These are phyloP conservation scores for Eryngium alpinum DNA, from an alignment of 140 eudicot genomes.

Conservation along the genomic window DNA sequence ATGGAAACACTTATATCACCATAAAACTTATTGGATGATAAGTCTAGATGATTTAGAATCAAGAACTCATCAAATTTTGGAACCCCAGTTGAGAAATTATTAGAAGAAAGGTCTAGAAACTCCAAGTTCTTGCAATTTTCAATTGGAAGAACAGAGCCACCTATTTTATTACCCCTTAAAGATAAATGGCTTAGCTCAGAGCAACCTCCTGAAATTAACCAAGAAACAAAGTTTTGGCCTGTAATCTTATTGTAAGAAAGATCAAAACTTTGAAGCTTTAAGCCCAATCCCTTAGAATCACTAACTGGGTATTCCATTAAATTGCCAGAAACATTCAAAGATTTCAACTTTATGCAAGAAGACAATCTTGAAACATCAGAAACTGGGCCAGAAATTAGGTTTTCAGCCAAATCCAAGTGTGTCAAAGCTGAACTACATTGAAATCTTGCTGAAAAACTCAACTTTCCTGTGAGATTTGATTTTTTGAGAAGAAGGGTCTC, in stretches of 20 bases:
- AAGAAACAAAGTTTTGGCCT: slow-evolving; percentile 46
- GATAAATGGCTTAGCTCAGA: slow-evolving; percentile 41
- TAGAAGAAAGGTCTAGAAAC: slow-evolving; percentile 38
- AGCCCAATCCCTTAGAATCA: slow-evolving; percentile 21
- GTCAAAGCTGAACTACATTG: slow-evolving; percentile 33
- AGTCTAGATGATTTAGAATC: slow-evolving; percentile 39
- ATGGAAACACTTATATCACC: slow-evolving; percentile 38
- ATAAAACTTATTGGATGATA: slow-evolving; percentile 58
- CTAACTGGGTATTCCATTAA: slow-evolving; percentile 38
- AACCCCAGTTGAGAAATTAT: slow-evolving; percentile 38
- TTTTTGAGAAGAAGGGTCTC: slow-evolving; percentile 37
- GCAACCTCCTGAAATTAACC: slow-evolving; percentile 57
- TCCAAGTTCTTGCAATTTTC: slow-evolving; percentile 30
- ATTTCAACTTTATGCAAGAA: slow-evolving; percentile 35
- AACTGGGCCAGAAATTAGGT: slow-evolving; percentile 56
- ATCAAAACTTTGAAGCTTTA: slow-evolving; percentile 38
- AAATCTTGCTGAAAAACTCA: slow-evolving; percentile 34
- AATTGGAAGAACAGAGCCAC: slow-evolving; percentile 20
- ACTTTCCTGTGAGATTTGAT: slow-evolving; percentile 45
- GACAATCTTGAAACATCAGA: slow-evolving; percentile 34
- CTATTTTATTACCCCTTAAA: slow-evolving; percentile 33
- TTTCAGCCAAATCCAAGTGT: slow-evolving; percentile 58
- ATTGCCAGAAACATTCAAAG: slow-evolving; percentile 51
- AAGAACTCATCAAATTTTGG: slow-evolving; percentile 42
- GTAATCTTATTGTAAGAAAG: slow-evolving; percentile 56